Evolutionary conservation across 2,329 filamentous ascomycete species (phyloP), one percentile per base, ranked within the genome.

Genomic region (Alternaria dauci): DNA sequence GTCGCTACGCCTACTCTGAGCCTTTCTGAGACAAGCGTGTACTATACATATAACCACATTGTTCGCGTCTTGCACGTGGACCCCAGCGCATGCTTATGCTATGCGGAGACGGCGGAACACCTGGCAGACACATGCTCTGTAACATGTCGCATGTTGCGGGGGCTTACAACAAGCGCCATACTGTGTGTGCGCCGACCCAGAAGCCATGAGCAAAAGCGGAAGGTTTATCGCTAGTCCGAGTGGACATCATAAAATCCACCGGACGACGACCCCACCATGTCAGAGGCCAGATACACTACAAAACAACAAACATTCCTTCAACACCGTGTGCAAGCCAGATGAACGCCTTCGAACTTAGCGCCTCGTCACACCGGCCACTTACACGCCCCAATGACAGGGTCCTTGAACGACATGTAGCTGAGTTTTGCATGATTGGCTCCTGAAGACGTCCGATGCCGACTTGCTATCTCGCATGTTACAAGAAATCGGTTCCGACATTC

Each of bases 351-450:
- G 20, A 26, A 44, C 16, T 52, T 60, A 61, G 61, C 56, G 53
- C 43, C 41, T 61, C 55, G 54, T 48, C 47, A 43, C 39, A 62
- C 39, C 51, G 57, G 66, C 54, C 58, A 64, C 42, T 64, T 62
- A 61, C 59, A 59, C 61, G 56, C 58, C 50, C 28, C 23, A 47
- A 68, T 66, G 67, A 63, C 63, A 47, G 59, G 55, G 55, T 61
- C 38, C 54, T 46, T 65, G 51, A 62, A 52, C 59, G 51, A 61
- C 55, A 28, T 62, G 44, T 44, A 55, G 53, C 39, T 51, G 39
- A 2, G n/a, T 26, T 28, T 16, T 28, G 20, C 20, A 28, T 62
- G 58, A 64, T 67, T 67, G 67, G 69, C 51, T 62, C 28, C 25
- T 46, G 12, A 61, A 58, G 43, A 61, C 16, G 8, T 62, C 44